Percentiles rank a stretch among this genome's conserved stretches.
These are phyloP conservation scores for Fragaria iinumae DNA, from an alignment of 306 rosid genomes.

Conservation along the genomic window DNA sequence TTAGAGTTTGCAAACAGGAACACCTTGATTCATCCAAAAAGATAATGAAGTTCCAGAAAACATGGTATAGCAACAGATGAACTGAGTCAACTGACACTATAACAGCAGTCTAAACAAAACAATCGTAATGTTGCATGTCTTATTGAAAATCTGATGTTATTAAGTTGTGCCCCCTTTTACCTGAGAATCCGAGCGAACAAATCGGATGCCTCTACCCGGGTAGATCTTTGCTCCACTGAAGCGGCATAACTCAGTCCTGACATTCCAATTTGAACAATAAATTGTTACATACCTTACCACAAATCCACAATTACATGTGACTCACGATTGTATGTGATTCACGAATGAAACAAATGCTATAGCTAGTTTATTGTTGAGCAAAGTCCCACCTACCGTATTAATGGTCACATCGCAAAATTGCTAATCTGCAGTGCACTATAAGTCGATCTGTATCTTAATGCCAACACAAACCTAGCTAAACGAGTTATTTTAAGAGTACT, in stretches of 20 bases:
- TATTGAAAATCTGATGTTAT: not conserved
- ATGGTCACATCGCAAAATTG: not conserved
- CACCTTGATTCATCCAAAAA: conserved; percentile 39
- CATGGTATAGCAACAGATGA: not conserved
- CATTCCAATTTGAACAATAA: conserved; percentile 15
- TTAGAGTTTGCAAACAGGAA: conserved; percentile 68
- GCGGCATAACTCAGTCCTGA: conserved; percentile 69
- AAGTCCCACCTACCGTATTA: not conserved
- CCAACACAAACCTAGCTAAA: not conserved
- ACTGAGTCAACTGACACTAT: not conserved
- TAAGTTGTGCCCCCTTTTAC: conserved; percentile 17
- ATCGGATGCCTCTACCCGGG: conserved; percentile 69
- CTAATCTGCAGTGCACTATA: not conserved
- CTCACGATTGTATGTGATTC: not conserved
- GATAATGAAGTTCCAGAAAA: not conserved
- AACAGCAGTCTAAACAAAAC: not conserved
- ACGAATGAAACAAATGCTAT: not conserved
- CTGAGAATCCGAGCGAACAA: conserved; percentile 69
- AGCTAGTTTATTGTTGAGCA: not conserved
- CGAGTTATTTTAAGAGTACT: not conserved
- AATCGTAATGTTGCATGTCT: not conserved
- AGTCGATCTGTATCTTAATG: not conserved
- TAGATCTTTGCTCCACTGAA: conserved; percentile 76
- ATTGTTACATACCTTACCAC: not conserved
- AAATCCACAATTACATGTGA: too few species aligned